These are phyloP conservation scores for Thoreauomyces humboldtii DNA, from an alignment of 192 early-diverging fungal genomes.

Conservation along the genomic window DNA sequence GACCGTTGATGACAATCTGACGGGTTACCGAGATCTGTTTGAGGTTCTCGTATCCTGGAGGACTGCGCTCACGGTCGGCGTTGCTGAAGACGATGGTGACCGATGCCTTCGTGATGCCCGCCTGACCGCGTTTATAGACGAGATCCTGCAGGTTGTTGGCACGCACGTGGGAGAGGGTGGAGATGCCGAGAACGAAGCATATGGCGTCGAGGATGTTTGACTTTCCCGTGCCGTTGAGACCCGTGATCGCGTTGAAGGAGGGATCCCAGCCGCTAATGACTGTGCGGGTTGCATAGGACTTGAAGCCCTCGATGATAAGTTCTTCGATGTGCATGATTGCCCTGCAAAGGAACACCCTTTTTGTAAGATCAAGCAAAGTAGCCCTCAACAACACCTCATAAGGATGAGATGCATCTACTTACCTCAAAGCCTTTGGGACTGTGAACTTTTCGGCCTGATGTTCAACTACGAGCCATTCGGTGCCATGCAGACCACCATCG, in stretches of 20 bases:
- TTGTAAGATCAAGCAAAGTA: too few species aligned
- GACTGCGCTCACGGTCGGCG: slow-evolving; percentile 75
- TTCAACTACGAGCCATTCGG: too few species aligned
- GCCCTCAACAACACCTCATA: too few species aligned
- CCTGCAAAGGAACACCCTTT: too few species aligned
- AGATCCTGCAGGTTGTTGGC: slow-evolving; percentile 92
- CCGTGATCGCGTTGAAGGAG: slow-evolving; percentile 97
- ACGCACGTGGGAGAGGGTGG: slow-evolving; percentile 86
- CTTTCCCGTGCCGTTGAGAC: slow-evolving; percentile 96
- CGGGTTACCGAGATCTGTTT: slow-evolving; percentile 91
- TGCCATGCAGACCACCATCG: too few species aligned
- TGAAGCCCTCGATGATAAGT: slow-evolving; percentile 97
- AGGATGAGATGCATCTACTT: too few species aligned
- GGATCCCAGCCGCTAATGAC: slow-evolving; percentile 98
- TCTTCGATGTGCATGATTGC: slow-evolving; percentile 89
- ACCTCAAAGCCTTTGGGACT: too few species aligned
- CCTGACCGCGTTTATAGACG: slow-evolving; percentile 98
- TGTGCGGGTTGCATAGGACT: slow-evolving; percentile 93
- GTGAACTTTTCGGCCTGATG: too few species aligned
- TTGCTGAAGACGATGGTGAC: slow-evolving; percentile 98
- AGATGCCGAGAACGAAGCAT: slow-evolving; percentile 97
- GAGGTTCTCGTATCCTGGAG: slow-evolving; percentile 82
- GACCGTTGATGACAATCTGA: slow-evolving; percentile 84
- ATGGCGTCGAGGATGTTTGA: slow-evolving; percentile 98
- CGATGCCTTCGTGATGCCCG: slow-evolving; percentile 95